Evolutionary conservation across 148 eudicot species (phyloP), one percentile per base, ranked within the genome.

Genomic region (Beta vulgaris): DNA sequence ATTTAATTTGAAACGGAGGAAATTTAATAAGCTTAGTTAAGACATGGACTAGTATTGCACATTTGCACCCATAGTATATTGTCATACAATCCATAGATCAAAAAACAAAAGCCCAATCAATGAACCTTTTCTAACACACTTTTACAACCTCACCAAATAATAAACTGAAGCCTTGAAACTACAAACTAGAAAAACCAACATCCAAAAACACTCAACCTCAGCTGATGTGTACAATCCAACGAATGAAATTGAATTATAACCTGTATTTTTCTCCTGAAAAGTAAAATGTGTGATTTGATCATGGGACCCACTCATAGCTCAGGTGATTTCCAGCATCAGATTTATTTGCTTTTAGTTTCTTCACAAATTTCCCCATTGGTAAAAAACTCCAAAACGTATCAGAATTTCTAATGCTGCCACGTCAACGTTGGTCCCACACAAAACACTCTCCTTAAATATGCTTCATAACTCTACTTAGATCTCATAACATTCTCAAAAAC

Each of bases 361-460:
- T 44, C 16, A 61, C 29, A 43, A 70, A 49, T 16, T 54, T 71
- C 74, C 43, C n/a, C 15, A 58, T 57, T 55, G 32, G 63, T 25
- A 12, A 72, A 13, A 72, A 72, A 25, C 48, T 28, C 39, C 54
- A 59, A 73, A 73, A 29, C 76, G 54, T 73, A 57, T 37, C 5
- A 72, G 15, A 16, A 44, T 3, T 18, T 73, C 68, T 57, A 15
- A 73, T 73, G 36, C 21, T 8, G 7, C 26, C 61, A 57, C 61
- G 61, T 25, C 61, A 57, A 7, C 31, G 32, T 3, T 57, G 61
- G 62, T 1, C 62, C 35, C 62, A 26, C 62, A 26, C 31, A 42
- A 42, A 28, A 59, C 13, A 21, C 77, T 5, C 69, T 23, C 69
- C 63, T 55, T 74, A 74, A 31, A 63, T 60, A 7, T 58, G 18